These are phyloP conservation scores for Lactifluus volemus DNA, from an alignment of 768 basidiomycete species.

Conservation along the genomic window DNA sequence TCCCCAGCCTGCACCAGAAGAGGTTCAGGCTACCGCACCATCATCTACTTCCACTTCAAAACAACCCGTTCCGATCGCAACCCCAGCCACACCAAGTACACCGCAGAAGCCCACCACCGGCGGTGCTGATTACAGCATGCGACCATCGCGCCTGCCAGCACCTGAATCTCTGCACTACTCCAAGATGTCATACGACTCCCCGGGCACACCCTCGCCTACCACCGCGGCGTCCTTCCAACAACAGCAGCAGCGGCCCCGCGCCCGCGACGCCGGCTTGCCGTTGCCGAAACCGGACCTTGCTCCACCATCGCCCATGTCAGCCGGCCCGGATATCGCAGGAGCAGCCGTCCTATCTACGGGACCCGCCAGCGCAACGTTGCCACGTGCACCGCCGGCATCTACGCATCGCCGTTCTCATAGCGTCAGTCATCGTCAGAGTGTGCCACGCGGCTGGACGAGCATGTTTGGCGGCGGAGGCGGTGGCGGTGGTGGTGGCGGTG, in stretches of 20 bases:
- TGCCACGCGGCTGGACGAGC: conserved; percentile 46
- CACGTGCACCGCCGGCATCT: conserved; percentile 66
- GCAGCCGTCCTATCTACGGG: conserved; percentile 9
- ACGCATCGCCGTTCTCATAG: conserved; percentile 80
- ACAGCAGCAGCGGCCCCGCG: conserved; percentile 50
- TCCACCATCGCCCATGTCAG: not conserved
- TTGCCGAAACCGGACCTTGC: conserved; percentile 29
- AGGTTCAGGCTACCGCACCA: conserved; percentile 20
- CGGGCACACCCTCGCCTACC: conserved; percentile 50
- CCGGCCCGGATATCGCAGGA: not conserved
- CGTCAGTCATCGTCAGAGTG: conserved; percentile 62
- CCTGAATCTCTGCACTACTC: conserved; percentile 78
- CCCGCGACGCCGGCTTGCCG: conserved; percentile 54
- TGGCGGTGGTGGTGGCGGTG: not conserved
- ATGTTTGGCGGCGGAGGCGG: conserved; percentile 47
- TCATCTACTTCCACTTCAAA: conserved; percentile 14
- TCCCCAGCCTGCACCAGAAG: conserved; percentile 3
- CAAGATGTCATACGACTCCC: conserved; percentile 67
- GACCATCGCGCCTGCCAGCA: conserved; percentile 69
- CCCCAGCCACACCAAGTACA: conserved; percentile 22
- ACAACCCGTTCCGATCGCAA: conserved; percentile 17
- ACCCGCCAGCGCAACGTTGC: conserved; percentile 33
- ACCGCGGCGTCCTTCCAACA: conserved; percentile 46
- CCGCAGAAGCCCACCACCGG: conserved; percentile 31
- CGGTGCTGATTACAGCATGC: conserved; percentile 75